phyloP scores from a whole-genome alignment of 2,329 filamentous ascomycete species.

The Penicillium sp. region DNA sequence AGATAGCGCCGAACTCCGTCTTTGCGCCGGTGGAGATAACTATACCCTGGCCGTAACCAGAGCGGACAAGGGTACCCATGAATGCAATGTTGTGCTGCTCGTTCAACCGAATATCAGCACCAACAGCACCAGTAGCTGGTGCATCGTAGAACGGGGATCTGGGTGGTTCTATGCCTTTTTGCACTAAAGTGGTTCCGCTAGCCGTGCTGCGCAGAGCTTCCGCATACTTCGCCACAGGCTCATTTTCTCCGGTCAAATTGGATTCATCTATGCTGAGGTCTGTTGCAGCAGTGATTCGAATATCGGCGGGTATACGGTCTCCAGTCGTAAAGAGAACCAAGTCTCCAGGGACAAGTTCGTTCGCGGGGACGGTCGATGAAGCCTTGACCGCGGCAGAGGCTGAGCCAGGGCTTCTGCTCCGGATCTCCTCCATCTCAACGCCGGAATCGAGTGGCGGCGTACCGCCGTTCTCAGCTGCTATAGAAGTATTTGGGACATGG shows the following conservation, averaged over 20 bases:
- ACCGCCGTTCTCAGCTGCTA: conserved; percentile 22
- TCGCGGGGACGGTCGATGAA: conserved; percentile 80
- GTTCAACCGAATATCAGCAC: conserved; percentile 64
- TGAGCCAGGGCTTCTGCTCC: conserved; percentile 48
- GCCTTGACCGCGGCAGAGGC: conserved; percentile 65
- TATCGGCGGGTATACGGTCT: conserved; percentile 92
- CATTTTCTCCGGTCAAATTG: conserved; percentile 94
- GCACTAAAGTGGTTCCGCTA: conserved; percentile 32
- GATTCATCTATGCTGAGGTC: conserved; percentile 95
- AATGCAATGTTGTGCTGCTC: conserved; percentile 90
- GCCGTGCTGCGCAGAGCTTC: conserved; percentile 52
- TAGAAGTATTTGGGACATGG: conserved; percentile 35
- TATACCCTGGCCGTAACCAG: conserved; percentile 89
- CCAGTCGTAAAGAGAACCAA: conserved; percentile 91
- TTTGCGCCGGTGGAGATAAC: conserved; percentile 94
- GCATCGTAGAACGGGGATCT: conserved; percentile 58
- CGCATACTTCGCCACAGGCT: conserved; percentile 76
- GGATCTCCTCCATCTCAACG: conserved; percentile 48
- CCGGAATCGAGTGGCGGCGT: conserved; percentile 25
- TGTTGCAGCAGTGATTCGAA: conserved; percentile 84
- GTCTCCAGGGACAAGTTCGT: conserved; percentile 85
- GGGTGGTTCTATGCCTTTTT: conserved; percentile 37
- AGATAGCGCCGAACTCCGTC: conserved; percentile 95
- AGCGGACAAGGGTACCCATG: conserved; percentile 95
- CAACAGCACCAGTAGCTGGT: conserved; percentile 56